Percentiles rank a stretch among this genome's conserved stretches.
phyloP scores from a whole-genome alignment of 2,329 filamentous ascomycete genomes.

The Parastagonospora nodorum region DNA sequence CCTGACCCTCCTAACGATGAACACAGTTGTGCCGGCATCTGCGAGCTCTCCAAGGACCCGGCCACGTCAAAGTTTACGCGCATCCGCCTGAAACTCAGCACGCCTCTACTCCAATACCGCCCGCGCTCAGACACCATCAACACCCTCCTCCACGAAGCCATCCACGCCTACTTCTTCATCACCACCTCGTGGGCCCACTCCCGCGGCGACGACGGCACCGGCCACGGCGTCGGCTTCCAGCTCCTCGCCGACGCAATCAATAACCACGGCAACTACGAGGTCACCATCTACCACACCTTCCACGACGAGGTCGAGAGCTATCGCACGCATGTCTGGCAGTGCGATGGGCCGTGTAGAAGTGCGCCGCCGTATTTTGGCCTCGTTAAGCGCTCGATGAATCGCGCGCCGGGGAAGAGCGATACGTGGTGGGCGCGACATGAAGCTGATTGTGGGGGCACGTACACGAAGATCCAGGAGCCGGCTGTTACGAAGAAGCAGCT shows the following conservation, averaged over 20 bases:
- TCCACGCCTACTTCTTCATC: conserved; percentile 55
- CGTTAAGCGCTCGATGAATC: conserved; percentile 54
- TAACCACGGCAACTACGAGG: conserved; percentile 47
- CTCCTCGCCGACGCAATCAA: conserved; percentile 53
- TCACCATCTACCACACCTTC: conserved; percentile 53
- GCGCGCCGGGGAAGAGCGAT: conserved; percentile 49
- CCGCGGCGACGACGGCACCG: conserved; percentile 50
- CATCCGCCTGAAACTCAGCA: conserved; percentile 51
- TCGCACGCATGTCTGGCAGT: conserved; percentile 53
- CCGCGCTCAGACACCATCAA: conserved; percentile 51
- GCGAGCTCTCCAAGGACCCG: conserved; percentile 49
- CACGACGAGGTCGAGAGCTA: conserved; percentile 55
- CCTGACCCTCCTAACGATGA: conserved; percentile 11
- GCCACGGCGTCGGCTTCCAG: conserved; percentile 51
- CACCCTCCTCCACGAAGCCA: conserved; percentile 52
- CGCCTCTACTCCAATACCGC: conserved; percentile 51
- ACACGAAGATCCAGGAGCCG: conserved; percentile 50
- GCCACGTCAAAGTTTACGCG: conserved; percentile 44
- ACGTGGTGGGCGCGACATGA: conserved; percentile 49
- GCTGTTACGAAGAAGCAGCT: conserved; percentile 50
- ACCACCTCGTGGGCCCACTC: conserved; percentile 51
- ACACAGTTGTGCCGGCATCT: conserved; percentile 50
- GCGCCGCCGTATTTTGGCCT: conserved; percentile 50
- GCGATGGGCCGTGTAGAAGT: conserved; percentile 47
- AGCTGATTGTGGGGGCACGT: conserved; percentile 49